Conservation (phyloP, 2,329 filamentous ascomycete genomes). For the Botrytis elliptica region DNA sequence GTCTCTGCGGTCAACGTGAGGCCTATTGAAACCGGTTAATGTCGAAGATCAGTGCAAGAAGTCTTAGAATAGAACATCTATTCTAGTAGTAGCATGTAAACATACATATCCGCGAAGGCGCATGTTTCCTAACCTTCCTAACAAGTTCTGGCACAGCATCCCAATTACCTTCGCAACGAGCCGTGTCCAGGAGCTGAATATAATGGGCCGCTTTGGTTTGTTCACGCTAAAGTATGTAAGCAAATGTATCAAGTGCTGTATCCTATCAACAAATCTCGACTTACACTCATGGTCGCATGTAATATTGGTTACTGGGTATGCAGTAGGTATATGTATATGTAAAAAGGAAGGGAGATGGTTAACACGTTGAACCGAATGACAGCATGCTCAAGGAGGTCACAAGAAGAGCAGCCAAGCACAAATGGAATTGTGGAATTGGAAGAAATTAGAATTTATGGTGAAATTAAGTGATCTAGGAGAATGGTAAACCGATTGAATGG, state of each 20-base stretch:
- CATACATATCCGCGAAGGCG: constrained; percentile 79
- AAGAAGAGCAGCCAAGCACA: constrained; percentile 6
- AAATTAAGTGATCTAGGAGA: not conserved
- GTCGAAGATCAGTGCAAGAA: constrained; percentile 1
- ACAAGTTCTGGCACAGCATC: constrained; percentile 81
- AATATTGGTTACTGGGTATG: constrained; percentile 11
- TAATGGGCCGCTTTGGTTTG: constrained; percentile 80
- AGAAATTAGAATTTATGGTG: not conserved
- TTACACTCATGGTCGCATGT: constrained; percentile 36
- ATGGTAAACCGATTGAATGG: not conserved
- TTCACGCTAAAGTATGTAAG: constrained; percentile 35
- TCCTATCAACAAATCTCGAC: constrained; percentile 10
- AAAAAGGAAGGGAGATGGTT: not conserved
- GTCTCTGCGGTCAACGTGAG: constrained; percentile 67
- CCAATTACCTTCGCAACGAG: constrained; percentile 88
- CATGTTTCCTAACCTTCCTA: constrained; percentile 93
- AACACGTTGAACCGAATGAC: constrained; percentile 22
- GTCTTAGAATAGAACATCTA: not conserved
- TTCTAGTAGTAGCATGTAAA: constrained; percentile 19
- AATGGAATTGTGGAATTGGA: constrained; percentile 4
- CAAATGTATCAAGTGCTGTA: not conserved
- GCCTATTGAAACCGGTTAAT: constrained; percentile 48
- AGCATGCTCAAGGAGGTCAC: constrained; percentile 20
- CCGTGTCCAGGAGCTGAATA: constrained; percentile 76
- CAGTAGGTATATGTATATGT: not conserved